Base-by-base conservation (phyloP, 108 stramenopile genomes). In the Stephanodiscus triporus region DNA sequence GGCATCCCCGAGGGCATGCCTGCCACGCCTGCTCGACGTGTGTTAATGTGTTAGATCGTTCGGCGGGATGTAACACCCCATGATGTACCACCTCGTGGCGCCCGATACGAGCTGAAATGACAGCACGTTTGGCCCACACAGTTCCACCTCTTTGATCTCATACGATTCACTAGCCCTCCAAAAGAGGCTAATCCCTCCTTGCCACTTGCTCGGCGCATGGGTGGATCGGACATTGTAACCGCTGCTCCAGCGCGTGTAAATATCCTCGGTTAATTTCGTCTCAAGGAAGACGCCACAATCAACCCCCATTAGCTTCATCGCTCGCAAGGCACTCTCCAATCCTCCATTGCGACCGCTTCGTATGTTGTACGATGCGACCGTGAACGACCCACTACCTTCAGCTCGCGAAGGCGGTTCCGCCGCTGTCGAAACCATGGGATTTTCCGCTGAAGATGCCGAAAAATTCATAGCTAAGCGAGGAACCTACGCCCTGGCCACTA, bases 151-250 rank as follows among this genome's bases (percentile, higher is more conserved):
- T 3, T 68, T 26, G 50, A 68, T 53, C 51, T 53, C 36, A 22
- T 38, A 68, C 6, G 20, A 8, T 14, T 56, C 67, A 29, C 29
- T 51, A 24, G 24, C 13, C 42, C 67, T 47, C 47, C 47, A 68
- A 38, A 68, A 49, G 26, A 68, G 42, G 9, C 26, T 16, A 16
- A 56, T 40, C 37, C 67, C 67, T 54, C 67, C 67, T 30, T 68
- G 67, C 26, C 67, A 30, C 24, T 24, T 29, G 56, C 56, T 57
- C 32, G 32, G 32, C 32, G 32, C 51, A 20, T 53, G 23, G 23
- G 51, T 24, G 51, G 19, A 20, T 22, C 20, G 20, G 23, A 53
- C 51, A 20, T 53, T 53, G 23, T 53, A 53, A 53, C 24, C 51
- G 51, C 51, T 24, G 51, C 24, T 24, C 23, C 51, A 53, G 23